Evolutionary conservation across 148 eudicot species (phyloP), one percentile per base, ranked within the genome.

Genomic region (Mesembryanthemum crystallinum): DNA sequence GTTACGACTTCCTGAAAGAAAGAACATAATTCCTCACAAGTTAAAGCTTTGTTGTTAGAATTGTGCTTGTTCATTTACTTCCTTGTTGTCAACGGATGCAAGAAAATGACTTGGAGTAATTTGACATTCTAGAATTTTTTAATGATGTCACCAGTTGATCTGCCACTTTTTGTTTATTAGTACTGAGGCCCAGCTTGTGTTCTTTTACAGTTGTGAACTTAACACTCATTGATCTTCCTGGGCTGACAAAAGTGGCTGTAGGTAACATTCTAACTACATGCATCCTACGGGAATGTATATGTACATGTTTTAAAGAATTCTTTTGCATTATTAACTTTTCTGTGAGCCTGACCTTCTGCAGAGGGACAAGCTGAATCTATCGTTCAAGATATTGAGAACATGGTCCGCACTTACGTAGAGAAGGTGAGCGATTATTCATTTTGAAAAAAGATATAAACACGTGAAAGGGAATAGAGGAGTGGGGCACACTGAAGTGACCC

Each of bases 181-280:
- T 58, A 55, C 80, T 72, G 24, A 81, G 29, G 0, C 20, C n/a
- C 64, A 30, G 20, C 69, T 80, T 35, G 51, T 68, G 82, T 83
- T 74, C 63, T 80, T 72, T 71, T 87, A 69, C 97, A 96, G 99
- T 96, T 83, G 99, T 96, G 76, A 92, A 96, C 84, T 86, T 96
- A 87, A 96, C 99, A 64, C 92, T 96, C 72, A 91, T 96, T 65
- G 99, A 96, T 92, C 99, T 96, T 84, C 99, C 99, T 47, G 99
- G 99, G 64, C 75, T 96, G 83, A 96, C 99, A 47, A 96, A 96
- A 87, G 98, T 96, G 76, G 99, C 99, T 25, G 99, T 96, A 66
- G 98, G 99, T 96, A 84, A 92, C 83, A 63, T 78, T 77, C 70
- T 74, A 42, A 74, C 55, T 76, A 28, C 12, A 42, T 68, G 43